Base-by-base conservation (phyloP, 2,329 filamentous ascomycete species). In the Drechslerella coelobrocha region DNA sequence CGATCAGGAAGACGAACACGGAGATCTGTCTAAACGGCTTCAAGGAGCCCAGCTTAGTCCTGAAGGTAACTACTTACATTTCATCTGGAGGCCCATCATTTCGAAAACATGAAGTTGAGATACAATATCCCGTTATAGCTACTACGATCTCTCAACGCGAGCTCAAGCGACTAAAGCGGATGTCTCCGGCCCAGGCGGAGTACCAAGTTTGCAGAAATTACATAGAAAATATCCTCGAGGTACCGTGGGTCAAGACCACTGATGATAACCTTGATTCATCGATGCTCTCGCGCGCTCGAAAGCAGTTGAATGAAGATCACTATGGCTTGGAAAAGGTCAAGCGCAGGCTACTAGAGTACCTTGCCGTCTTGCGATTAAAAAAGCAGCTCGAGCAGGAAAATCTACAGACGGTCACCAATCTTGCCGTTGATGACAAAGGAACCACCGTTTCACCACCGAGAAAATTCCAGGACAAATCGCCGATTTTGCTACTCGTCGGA, bases 311-410 rank as follows among this genome's bases (percentile, higher is more conserved):
- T 76, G 88, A 95, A 73, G 94, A 99, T 77, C 94, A 99, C 79
- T 97, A 97, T 75, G 94, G 94, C 0, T 82, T 99, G 12, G 92
- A 97, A 72, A 95, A 93, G 79, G 93, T 99, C 77, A 99, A 99
- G 85, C 97, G 96, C 84, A 85, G 94, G 45, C 80, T 99, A 21
- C 84, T 99, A 3, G 95, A 97, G 78, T 99, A 99, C 77, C 83
- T 99, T 45, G 95, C 94, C 1, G 94, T 99, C n/a, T 83, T 99
- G 56, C 89, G 94, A 75, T 84, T 99, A 62, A 99, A 97, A 83
- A 92, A 97, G 78, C 88, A 89, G 21, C 88, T 93, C 72, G 97
- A 97, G 74, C 85, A 89, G 57, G 88, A 90, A 56, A 83, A 97
- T 17, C 89, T 52, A 31, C 51, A 52, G 51, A 34, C 21, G 6